Percentiles rank a stretch among this genome's conserved stretches.
phyloP scores from a whole-genome alignment of 176 grass and related monocot species.

The Aegilops sharonensis region DNA sequence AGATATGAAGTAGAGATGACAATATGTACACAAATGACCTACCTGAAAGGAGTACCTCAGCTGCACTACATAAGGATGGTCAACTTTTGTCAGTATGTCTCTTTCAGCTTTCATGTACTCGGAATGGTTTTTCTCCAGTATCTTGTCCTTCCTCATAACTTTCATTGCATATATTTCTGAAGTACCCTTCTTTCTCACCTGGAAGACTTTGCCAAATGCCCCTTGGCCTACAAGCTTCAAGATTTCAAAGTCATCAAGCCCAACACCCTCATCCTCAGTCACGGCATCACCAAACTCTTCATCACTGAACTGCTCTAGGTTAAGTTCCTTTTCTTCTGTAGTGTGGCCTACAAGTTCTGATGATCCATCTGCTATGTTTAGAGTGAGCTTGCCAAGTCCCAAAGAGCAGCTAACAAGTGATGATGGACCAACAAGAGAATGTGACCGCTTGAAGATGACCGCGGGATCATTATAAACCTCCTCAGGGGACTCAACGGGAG shows the following conservation, averaged over 20 bases:
- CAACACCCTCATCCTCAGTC: conserved; percentile 45
- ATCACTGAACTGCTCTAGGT: conserved; percentile 42
- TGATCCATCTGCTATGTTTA: conserved; percentile 49
- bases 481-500: conserved; percentile 44
- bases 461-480: conserved; percentile 67
- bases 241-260: conserved; percentile 89
- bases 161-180: conserved; percentile 97
- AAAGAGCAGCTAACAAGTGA: conserved; percentile 58
- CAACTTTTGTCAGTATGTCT: conserved; percentile 93
- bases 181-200: conserved; percentile 92
- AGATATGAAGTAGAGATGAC: conserved; percentile 28
- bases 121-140: conserved; percentile 87
- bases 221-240: conserved; percentile 96
- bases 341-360: conserved; percentile 39
- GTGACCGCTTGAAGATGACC: conserved; percentile 76
- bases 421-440: conserved; percentile 88
- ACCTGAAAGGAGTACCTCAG: conserved; percentile 99
- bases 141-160: conserved; percentile 96
- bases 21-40: not conserved
- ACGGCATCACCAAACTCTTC: conserved; percentile 40
- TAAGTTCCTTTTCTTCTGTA: conserved; percentile 43
- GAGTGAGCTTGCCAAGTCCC: conserved; percentile 53
- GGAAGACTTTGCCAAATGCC: conserved; percentile 95
- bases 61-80: conserved; percentile 94
- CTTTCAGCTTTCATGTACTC: conserved; percentile 97